Evolutionary conservation across 176 grass and related monocot genomes (phyloP), one percentile per base, ranked within the genome.

Genomic region (Urochloa ruziziensis): DNA sequence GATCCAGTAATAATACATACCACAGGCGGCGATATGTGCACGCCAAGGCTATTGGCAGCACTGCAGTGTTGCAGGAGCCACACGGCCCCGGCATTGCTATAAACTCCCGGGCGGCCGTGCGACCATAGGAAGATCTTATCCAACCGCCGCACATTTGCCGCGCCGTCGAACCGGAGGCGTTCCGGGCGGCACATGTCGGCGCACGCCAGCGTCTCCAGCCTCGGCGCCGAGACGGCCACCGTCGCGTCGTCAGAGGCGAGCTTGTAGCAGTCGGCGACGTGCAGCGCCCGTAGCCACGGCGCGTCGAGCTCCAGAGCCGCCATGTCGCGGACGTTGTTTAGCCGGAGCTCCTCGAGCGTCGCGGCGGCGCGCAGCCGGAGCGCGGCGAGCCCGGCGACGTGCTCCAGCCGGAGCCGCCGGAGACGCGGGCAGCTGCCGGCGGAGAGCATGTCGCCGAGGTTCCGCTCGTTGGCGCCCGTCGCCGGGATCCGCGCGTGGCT

Each of bases 321-420:
- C 44, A 83, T 10, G 58, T 40, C 51, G 73, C 51, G 11, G 51
- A 75, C 49, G 73, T 37, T 19, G 0, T 40, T 10, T 10, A 83
- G 70, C 57, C 15, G 59, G 70, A 83, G 58, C 23, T 74, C 44
- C 81, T 75, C 44, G 15, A 83, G 70, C 32, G 58, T 29, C 4
- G 2, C 70, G 32, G 81, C 1, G 10, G 16, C 16, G 23, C 16
- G 21, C 5, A 74, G 32, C 14, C 32, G 44, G 29, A 83, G 59
- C 9, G 56, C 21, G 54, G 56, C 21, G 19, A 83, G 68, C 7
- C 68, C 80, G 29, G 40, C 2, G 81, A 73, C 7, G 14, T 51
- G 0, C 42, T 29, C 30, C 7, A 84, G 73, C 0, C 52, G 48
- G 6, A 84, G 82, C 0, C 49, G 36, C 1, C 73, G 49, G 13